phyloP scores from a whole-genome alignment of 306 rosid genomes.

The Geum urbanum region DNA sequence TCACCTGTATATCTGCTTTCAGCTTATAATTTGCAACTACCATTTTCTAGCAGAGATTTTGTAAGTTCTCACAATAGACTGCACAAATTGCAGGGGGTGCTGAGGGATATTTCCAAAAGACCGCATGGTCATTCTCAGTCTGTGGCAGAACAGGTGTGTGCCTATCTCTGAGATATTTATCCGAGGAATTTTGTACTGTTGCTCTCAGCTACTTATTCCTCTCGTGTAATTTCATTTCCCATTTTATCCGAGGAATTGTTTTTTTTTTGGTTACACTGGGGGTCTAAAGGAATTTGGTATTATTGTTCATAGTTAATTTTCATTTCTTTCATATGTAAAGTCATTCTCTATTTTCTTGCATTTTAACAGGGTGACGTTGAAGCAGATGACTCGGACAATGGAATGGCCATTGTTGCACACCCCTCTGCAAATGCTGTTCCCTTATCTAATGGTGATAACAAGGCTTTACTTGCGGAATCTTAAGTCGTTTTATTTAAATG shows the following conservation, averaged over 20 bases:
- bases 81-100: constrained; percentile 54
- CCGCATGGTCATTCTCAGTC: constrained; percentile 49
- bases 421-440: constrained; percentile 27
- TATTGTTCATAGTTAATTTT: background rate
- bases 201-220: background rate
- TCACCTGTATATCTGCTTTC: background rate
- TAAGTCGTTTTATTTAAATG: constrained; percentile 34
- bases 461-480: constrained; percentile 51
- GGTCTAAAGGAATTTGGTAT: background rate
- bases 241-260: background rate
- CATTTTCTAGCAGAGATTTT: background rate
- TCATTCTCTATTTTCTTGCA: background rate
- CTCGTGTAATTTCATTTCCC: background rate
- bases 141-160: constrained; percentile 51
- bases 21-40: background rate
- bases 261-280: too few species aligned
- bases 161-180: background rate
- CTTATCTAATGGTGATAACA: constrained; percentile 52
- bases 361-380: constrained; percentile 50
- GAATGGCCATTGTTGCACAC: constrained; percentile 37
- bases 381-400: constrained; percentile 50
- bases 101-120: constrained; percentile 83
- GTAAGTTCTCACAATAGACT: constrained; percentile 6
- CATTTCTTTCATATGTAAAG: background rate
- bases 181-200: background rate